Evolutionary conservation across 768 basidiomycete genomes (phyloP).

Genomic region (Lyophyllum decastes): DNA sequence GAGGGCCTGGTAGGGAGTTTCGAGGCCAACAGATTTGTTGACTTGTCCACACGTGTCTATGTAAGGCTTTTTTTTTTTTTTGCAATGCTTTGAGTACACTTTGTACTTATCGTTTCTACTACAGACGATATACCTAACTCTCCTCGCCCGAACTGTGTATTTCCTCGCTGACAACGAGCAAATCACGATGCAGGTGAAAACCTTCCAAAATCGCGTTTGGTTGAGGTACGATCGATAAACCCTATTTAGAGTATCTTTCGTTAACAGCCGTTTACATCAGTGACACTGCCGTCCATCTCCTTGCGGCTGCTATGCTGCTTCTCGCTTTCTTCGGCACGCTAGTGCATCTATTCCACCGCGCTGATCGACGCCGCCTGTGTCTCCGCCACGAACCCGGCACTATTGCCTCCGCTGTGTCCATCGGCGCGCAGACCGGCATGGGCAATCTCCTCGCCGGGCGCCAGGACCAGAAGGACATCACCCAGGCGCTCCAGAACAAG

Average conservation of each 20-base stretch:
- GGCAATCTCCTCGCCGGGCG: slow-evolving; percentile 44
- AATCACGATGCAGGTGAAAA: slow-evolving; percentile 41
- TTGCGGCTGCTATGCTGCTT: slow-evolving; percentile 41
- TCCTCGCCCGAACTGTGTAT: slow-evolving; percentile 53
- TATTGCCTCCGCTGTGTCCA: slow-evolving; percentile 56
- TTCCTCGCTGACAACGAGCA: slow-evolving; percentile 39
- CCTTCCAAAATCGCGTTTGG: slow-evolving; percentile 47
- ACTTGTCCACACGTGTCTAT: slow-evolving; percentile 44
- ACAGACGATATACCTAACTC: slow-evolving; percentile 38
- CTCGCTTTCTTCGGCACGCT: slow-evolving; percentile 44
- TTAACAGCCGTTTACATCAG: slow-evolving; percentile 24
- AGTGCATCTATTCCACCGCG: slow-evolving; percentile 48
- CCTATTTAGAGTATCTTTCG: not conserved
- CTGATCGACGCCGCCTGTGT: slow-evolving; percentile 42
- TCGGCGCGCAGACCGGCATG: slow-evolving; percentile 52
- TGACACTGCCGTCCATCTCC: slow-evolving; percentile 43
- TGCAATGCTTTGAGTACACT: not conserved
- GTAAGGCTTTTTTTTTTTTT: slow-evolving; percentile 33
- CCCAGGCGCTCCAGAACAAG: slow-evolving; percentile 39
- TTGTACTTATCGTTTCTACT: slow-evolving; percentile 15
- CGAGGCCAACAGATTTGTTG: slow-evolving; percentile 34
- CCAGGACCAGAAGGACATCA: slow-evolving; percentile 41
- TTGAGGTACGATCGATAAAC: slow-evolving; percentile 39
- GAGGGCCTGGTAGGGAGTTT: slow-evolving; percentile 42
- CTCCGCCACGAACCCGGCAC: slow-evolving; percentile 54